These are phyloP conservation scores for Penicillium lividum DNA, from an alignment of 495 filamentous ascomycete species.

Conservation along the genomic window DNA sequence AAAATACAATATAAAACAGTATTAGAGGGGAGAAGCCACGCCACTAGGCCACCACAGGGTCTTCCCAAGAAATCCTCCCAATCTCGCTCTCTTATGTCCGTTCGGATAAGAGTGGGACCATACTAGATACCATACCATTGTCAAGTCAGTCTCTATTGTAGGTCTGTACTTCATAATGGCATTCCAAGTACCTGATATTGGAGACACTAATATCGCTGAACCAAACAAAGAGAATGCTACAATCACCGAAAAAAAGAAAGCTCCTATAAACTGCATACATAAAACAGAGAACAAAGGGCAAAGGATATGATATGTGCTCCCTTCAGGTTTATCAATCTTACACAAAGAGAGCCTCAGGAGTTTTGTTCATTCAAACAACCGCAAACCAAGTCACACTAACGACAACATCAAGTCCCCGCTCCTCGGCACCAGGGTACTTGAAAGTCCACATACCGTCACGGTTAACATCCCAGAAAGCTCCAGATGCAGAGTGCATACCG, in stretches of 20 bases:
- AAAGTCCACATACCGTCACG: slow-evolving; percentile 97
- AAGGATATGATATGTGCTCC: neutral
- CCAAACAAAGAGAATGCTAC: neutral
- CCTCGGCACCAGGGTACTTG: slow-evolving; percentile 85
- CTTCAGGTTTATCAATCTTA: neutral
- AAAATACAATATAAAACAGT: too few species aligned
- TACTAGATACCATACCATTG: too few species aligned
- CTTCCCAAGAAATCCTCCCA: too few species aligned
- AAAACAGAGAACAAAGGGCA: slow-evolving; percentile 11
- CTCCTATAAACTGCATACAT: slow-evolving; percentile 11
- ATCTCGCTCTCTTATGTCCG: too few species aligned
- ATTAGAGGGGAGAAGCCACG: too few species aligned
- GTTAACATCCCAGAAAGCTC: slow-evolving; percentile 97
- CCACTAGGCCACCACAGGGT: too few species aligned
- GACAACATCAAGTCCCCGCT: slow-evolving; percentile 86
- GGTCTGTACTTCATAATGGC: neutral
- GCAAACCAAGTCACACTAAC: slow-evolving; percentile 88
- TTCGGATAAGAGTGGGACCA: too few species aligned
- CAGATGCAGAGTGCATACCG: slow-evolving; percentile 94
- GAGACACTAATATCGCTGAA: slow-evolving; percentile 11
- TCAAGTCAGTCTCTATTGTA: too few species aligned
- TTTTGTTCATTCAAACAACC: slow-evolving; percentile 21
- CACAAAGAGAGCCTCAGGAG: neutral
- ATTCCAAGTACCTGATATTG: neutral
- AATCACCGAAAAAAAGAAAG: neutral